Evolutionary conservation across 345 rosid genomes (phyloP).

Genomic region (Euclidium syriacum): DNA sequence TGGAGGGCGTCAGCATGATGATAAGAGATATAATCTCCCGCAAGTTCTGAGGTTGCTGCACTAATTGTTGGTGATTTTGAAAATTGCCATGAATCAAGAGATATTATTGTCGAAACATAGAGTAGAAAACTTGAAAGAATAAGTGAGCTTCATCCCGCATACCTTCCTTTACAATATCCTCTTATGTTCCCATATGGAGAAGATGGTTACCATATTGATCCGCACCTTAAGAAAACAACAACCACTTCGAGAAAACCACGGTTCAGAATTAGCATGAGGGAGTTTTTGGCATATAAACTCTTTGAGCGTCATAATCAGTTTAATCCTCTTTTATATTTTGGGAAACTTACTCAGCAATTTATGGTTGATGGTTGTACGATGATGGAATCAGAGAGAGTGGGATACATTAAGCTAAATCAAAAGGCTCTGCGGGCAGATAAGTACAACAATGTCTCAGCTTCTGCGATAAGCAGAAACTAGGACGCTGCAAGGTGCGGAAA

Average conservation of each 20-base stretch:
- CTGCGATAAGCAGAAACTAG: background rate
- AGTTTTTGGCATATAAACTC: background rate
- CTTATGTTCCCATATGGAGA: background rate
- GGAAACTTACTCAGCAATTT: background rate
- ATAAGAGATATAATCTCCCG: background rate
- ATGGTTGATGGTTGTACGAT: background rate
- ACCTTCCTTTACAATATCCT: background rate
- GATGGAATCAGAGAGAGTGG: background rate
- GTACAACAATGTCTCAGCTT: background rate
- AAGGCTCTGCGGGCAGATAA: background rate
- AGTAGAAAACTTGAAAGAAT: background rate
- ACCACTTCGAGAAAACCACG: background rate
- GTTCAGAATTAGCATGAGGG: background rate
- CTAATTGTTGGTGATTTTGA: background rate
- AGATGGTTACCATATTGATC: slow-evolving; percentile 2
- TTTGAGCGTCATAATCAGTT: background rate
- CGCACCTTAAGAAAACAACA: background rate
- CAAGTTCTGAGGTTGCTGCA: background rate
- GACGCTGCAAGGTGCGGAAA: background rate
- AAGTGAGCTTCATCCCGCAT: background rate
- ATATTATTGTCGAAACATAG: background rate
- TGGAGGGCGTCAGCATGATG: background rate
- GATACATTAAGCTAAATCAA: background rate
- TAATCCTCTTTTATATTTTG: background rate
- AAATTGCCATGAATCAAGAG: background rate